Evolutionary conservation across 345 rosid genomes (phyloP), one percentile per base, ranked within the genome.

Genomic region (Cochlearia excelsa): DNA sequence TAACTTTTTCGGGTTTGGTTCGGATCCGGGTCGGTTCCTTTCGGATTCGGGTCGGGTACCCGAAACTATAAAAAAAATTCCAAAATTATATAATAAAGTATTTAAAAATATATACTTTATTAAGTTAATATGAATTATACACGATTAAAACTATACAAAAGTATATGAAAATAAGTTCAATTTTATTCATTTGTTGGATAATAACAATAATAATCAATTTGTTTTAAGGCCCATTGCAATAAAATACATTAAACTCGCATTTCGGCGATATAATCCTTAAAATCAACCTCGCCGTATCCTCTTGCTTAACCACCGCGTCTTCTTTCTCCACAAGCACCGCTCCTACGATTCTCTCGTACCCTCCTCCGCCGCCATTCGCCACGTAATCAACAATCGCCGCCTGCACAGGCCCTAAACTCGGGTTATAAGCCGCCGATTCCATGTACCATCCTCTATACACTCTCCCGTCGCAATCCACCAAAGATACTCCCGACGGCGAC

Each of bases 381-480:
- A 89, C 11, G 68, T 74, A 89, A 37, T 89, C 92, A 74, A 90
- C 84, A 59, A 93, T 10, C 69, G 99, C 96, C 62, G 95, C 95
- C 78, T 93, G 99, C 10, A 84, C 77, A 3, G 97, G 99, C 1
- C 97, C 95, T 54, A 93, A n/a, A 71, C 97, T 93, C 0, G 99
- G 99, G 49, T 89, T 93, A 77, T 81, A 80, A 8, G 99, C 99
- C 7, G 96, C 99, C 1, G 99, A 93, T 68, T 93, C 99, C 80
- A 66, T 74, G 51, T 93, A 93, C 56, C 88, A 82, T 11, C 99
- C 99, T 42, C 71, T 71, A 54, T 82, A 89, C 37, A 93, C 75
- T 67, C 66, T 87, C 54, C 99, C 99, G 6, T 82, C 87, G 16
- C 75, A 64, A 55, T 89, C 99, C 78, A 76, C 61, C 73, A 93